Evolutionary conservation across 768 basidiomycete species (phyloP).

Genomic region (Rhodotorula kratochvilovae): DNA sequence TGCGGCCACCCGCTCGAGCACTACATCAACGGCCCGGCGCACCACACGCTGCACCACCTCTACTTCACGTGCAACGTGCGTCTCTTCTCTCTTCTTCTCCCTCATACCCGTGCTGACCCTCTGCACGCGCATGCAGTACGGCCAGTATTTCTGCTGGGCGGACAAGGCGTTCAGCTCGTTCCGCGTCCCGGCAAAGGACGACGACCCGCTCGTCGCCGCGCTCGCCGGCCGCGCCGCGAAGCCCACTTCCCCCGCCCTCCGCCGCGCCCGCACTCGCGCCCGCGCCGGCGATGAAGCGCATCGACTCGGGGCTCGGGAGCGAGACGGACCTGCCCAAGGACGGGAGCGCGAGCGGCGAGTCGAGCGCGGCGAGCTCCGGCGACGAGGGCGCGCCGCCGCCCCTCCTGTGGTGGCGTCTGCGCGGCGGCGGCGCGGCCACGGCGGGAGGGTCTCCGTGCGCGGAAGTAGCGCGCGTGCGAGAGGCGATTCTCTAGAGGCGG

Average conservation of each 20-base stretch:
- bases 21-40: conserved; percentile 94
- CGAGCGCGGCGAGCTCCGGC: neutral
- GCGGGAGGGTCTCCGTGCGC: conserved; percentile 10
- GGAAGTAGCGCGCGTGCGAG: neutral
- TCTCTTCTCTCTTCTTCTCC: conserved; percentile 44
- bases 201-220: conserved; percentile 80
- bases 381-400: neutral
- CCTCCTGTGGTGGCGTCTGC: too few relatives aligned
- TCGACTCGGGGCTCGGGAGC: conserved; percentile 12
- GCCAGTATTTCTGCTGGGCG: conserved; percentile 94
- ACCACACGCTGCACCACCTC: conserved; percentile 93
- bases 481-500: neutral
- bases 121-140: conserved; percentile 20
- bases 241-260: neutral
- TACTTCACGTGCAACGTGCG: conserved; percentile 95
- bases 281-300: conserved; percentile 11
- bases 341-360: neutral
- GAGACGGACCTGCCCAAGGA: neutral
- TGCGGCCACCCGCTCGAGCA: conserved; percentile 81
- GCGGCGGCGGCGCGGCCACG: conserved; percentile 3
- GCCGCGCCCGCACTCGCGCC: too few relatives aligned
- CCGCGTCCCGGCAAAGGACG: conserved; percentile 72
- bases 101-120: conserved; percentile 12
- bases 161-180: conserved; percentile 80
- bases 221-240: conserved; percentile 45